Evolutionary conservation across 2,329 filamentous ascomycete species (phyloP), one percentile per base, ranked within the genome.

Genomic region (Cladorrhinum sp.): DNA sequence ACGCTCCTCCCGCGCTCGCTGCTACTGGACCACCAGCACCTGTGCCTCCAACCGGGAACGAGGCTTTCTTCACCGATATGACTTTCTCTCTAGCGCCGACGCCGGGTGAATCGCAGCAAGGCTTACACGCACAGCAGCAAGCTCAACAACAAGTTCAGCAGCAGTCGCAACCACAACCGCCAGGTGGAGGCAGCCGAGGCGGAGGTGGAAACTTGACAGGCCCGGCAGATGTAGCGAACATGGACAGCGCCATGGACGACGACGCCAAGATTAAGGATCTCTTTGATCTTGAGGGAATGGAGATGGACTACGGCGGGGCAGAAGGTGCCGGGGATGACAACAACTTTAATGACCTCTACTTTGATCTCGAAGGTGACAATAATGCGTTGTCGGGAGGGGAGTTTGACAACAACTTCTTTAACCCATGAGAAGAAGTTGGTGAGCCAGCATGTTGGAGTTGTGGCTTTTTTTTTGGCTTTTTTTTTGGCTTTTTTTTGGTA

Each of bases 51-150:
- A 54, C 67, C 18, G 70, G 73, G 52, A 70, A 76, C n/a, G 77
- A 79, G 56, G 74, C 79, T 7, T 79, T 79, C 63, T 85, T 84
- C 65, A 84, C 82, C 14, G 76, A 84, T 64, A 84, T 84, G 80
- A 77, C 81, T 36, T 85, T 85, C 64, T 78, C 80, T 0, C 73
- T 84, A 3, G 82, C 79, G 1, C 79, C 81, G 0, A 63, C 76
- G 7, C 64, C 76, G 8, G 62, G 76, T 2, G 28, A 9, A 74
- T 71, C 54, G 71, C 71, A 59, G 8, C 33, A 71, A 64, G 52
- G 63, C 24, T 65, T 73, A 20, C 65, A 59, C 28, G 69, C 18
- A 60, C 62, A 68, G 16, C 52, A 60, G 59, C 56, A 60, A 23
- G 56, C n/a, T n/a, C n/a, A n/a, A n/a, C n/a, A n/a, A n/a, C n/a